Conservation (phyloP, 306 rosid species). For the Sechiopsis laciniata region DNA sequence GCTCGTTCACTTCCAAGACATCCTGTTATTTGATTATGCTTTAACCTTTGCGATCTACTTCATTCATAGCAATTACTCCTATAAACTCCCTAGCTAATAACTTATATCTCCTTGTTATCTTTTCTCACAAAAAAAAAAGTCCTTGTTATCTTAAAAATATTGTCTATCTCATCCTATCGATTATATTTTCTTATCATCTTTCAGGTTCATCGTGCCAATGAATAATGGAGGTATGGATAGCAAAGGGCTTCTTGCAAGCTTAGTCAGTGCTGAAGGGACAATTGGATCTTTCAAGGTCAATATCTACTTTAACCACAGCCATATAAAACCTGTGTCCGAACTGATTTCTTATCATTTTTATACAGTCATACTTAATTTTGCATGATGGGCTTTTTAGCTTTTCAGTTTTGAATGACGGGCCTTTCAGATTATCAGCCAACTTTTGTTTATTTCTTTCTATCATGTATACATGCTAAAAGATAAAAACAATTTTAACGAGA, state of each 20-base stretch:
- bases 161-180: not conserved
- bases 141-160: not conserved
- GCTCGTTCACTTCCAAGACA: not conserved
- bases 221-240: slow-evolving; percentile 79
- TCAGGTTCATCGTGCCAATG: slow-evolving; percentile 79
- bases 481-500: not conserved
- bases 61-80: not conserved
- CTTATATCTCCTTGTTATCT: not conserved
- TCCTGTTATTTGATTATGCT: not conserved
- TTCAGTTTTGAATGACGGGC: not conserved
- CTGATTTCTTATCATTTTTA: not conserved
- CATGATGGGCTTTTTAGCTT: not conserved
- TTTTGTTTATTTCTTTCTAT: not conserved
- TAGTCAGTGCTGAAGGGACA: slow-evolving; percentile 63
- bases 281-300: slow-evolving; percentile 77
- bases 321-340: not conserved
- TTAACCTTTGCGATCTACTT: not conserved
- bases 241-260: slow-evolving; percentile 72
- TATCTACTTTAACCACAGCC: slow-evolving; percentile 17
- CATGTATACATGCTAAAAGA: not conserved
- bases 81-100: not conserved
- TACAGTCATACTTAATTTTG: not conserved
- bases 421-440: not conserved
- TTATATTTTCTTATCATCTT: slow-evolving; percentile 16
- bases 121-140: too few relatives aligned